These are phyloP conservation scores for Tetrahymena borealis DNA, from an alignment of 73 alveolate species.

Conservation along the genomic window DNA sequence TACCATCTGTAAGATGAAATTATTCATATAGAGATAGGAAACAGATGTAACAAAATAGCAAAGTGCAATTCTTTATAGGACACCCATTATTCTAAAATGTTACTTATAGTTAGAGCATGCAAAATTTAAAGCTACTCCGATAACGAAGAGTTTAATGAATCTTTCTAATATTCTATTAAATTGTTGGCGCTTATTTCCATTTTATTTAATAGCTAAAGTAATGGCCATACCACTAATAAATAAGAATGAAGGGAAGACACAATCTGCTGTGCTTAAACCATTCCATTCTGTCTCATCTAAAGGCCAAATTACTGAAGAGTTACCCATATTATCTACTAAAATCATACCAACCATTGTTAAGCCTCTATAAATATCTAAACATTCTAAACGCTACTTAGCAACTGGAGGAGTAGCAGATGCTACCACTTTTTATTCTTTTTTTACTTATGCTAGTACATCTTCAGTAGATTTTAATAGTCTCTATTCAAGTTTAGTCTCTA, in stretches of 20 bases:
- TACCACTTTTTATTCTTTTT: background rate
- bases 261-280: constrained; percentile 9
- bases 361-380: constrained; percentile 4
- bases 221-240: constrained; percentile 5
- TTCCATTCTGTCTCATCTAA: constrained; percentile 4
- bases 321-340: constrained; percentile 3
- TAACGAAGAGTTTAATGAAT: background rate
- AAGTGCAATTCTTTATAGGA: background rate
- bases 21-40: background rate
- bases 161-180: background rate
- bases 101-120: background rate
- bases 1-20: background rate
- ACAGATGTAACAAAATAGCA: background rate
- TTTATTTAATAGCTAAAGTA: background rate
- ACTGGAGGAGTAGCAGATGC: background rate
- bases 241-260: constrained; percentile 1
- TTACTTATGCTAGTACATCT: no score
- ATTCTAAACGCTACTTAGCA: background rate
- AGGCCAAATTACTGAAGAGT: constrained; percentile 7
- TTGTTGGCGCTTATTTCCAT: background rate
- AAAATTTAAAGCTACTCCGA: constrained; percentile 1
- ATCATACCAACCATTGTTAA: constrained; percentile 13
- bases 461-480: no score
- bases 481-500: no score
- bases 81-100: background rate